Evolutionary conservation across 2,329 filamentous ascomycete species (phyloP).

Genomic region (Claviceps pusilla): DNA sequence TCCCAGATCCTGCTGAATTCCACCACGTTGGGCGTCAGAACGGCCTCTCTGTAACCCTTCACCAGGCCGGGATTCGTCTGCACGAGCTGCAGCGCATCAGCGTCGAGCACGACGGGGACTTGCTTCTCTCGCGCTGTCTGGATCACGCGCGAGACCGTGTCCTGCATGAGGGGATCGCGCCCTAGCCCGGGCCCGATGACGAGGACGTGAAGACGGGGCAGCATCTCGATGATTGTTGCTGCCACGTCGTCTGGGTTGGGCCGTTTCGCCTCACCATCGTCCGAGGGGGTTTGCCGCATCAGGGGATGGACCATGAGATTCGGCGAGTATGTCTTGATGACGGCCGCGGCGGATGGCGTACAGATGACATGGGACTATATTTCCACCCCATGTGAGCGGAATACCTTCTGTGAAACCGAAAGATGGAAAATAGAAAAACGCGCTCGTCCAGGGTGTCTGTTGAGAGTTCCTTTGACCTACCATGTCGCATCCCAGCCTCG

Average conservation of each 20-base stretch:
- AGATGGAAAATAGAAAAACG: background rate
- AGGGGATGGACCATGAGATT: conserved; percentile 97
- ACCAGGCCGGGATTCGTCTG: conserved; percentile 63
- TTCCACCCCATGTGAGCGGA: background rate
- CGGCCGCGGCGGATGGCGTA: conserved; percentile 68
- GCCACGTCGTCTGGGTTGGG: conserved; percentile 45
- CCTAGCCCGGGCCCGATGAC: conserved; percentile 88
- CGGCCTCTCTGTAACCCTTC: conserved; percentile 64
- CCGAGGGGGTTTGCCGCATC: conserved; percentile 55
- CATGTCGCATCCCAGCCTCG: conserved; percentile 79
- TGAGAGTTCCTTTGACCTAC: conserved; percentile 28
- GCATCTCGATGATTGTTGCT: conserved; percentile 57
- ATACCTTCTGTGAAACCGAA: background rate
- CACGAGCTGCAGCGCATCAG: conserved; percentile 71
- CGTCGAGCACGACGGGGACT: conserved; percentile 79
- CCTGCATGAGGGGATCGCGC: conserved; percentile 78
- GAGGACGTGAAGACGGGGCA: conserved; percentile 76
- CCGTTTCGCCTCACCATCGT: conserved; percentile 29
- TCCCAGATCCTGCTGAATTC: conserved; percentile 78
- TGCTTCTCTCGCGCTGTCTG: conserved; percentile 55
- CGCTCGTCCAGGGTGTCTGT: background rate
- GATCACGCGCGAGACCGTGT: conserved; percentile 67
- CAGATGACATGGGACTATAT: conserved; percentile 81
- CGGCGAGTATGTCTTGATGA: conserved; percentile 95
- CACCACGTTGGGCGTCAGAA: conserved; percentile 88